Percentiles rank a stretch among this genome's conserved stretches.
Evolutionary conservation across 345 rosid species (phyloP).

Genomic region (Lumnitzera littorea): DNA sequence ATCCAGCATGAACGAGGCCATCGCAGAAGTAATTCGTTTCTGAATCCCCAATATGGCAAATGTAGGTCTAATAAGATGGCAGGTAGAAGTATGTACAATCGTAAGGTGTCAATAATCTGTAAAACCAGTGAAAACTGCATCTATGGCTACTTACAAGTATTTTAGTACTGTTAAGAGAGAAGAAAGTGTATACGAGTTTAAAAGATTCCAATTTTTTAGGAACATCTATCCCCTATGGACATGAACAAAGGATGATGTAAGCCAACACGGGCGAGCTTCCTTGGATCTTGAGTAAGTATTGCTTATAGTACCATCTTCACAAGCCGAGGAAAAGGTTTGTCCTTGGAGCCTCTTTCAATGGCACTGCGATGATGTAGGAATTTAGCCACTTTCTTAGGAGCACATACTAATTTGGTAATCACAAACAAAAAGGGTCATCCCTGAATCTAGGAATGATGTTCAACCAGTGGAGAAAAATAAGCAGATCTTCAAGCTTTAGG

Average conservation of each 20-base stretch:
- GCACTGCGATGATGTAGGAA: conserved; percentile 42
- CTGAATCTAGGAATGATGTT: too few relatives aligned
- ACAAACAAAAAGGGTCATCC: too few relatives aligned
- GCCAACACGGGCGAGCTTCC: conserved; percentile 89
- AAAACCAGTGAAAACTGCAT: not conserved
- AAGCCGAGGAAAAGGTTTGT: conserved; percentile 70
- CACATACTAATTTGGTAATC: too few relatives aligned
- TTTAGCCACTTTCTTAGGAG: not conserved
- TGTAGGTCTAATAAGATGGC: too few relatives aligned
- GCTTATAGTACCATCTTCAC: conserved; percentile 89
- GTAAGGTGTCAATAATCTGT: too few relatives aligned
- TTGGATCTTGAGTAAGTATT: conserved; percentile 91
- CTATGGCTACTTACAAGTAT: not conserved
- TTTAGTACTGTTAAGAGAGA: conserved; percentile 4
- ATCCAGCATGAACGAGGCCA: too few relatives aligned
- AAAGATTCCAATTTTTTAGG: conserved; percentile 80
- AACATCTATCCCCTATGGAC: conserved; percentile 63
- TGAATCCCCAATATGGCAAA: too few relatives aligned
- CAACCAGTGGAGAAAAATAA: too few relatives aligned
- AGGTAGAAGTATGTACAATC: too few relatives aligned
- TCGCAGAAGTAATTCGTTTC: too few relatives aligned
- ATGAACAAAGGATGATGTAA: conserved; percentile 90
- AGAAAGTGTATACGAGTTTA: conserved; percentile 52
- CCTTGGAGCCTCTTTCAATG: conserved; percentile 77
- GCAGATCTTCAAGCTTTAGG: too few relatives aligned